These are phyloP conservation scores for Boletus rubroflammeus DNA, from an alignment of 768 basidiomycete species.

Conservation along the genomic window DNA sequence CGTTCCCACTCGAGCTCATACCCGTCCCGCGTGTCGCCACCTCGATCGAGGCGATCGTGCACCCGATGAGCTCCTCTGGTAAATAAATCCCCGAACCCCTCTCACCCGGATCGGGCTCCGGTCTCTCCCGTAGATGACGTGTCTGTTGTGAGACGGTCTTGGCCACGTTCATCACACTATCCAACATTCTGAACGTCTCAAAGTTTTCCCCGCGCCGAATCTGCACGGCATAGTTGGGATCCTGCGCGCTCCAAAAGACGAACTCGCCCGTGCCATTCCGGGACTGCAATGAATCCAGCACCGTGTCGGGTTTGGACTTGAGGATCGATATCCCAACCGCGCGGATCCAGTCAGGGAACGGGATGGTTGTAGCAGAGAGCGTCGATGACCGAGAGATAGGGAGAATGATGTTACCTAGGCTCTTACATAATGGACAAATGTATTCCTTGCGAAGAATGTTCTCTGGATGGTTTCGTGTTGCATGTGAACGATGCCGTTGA, in stretches of 20 bases:
- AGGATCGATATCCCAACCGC: slow-evolving; percentile 86
- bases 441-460: slow-evolving; percentile 91
- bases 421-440: slow-evolving; percentile 96
- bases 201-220: slow-evolving; percentile 51
- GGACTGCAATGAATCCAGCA: slow-evolving; percentile 70
- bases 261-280: slow-evolving; percentile 84
- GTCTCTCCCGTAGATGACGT: slow-evolving; percentile 72
- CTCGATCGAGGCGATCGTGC: slow-evolving; percentile 82
- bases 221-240: slow-evolving; percentile 59
- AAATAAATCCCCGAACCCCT: slow-evolving; percentile 85
- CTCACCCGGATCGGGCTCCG: slow-evolving; percentile 67
- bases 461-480: slow-evolving; percentile 91
- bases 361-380: slow-evolving; percentile 43
- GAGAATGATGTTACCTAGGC: slow-evolving; percentile 89
- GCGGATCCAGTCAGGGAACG: slow-evolving; percentile 88
- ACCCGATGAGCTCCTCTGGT: slow-evolving; percentile 87
- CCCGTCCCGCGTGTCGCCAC: slow-evolving; percentile 70
- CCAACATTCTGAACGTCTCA: slow-evolving; percentile 77
- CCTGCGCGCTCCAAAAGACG: slow-evolving; percentile 85
- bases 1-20: slow-evolving; percentile 37
- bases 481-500: slow-evolving; percentile 82
- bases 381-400: slow-evolving; percentile 63
- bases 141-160: slow-evolving; percentile 83
- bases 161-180: slow-evolving; percentile 76
- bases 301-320: slow-evolving; percentile 72